Conservation (phyloP, 345 rosid genomes). For the Kandelia obovata region DNA sequence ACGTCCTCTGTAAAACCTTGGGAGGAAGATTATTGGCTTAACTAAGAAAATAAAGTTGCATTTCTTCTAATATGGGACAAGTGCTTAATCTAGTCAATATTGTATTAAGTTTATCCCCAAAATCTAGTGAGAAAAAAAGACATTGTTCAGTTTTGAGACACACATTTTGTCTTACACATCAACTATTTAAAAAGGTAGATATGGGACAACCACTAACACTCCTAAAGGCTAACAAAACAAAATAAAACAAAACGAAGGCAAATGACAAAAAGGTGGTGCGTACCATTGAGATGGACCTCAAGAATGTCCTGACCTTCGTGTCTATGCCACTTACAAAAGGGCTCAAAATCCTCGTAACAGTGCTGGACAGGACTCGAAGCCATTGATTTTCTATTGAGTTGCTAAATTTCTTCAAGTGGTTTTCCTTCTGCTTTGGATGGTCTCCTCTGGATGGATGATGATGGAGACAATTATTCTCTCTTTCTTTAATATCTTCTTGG, state of each 20-base stretch:
- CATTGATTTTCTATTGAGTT: background rate
- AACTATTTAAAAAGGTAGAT: no score
- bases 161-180: no score
- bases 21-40: no score
- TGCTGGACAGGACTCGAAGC: slow-evolving; percentile 6
- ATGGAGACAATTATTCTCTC: slow-evolving; percentile 1
- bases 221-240: background rate
- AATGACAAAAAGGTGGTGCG: slow-evolving; percentile 16
- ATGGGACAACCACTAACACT: no score
- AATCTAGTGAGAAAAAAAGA: no score
- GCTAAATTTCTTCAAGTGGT: background rate
- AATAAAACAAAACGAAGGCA: background rate
- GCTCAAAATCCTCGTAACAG: slow-evolving; percentile 44
- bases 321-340: slow-evolving; percentile 42
- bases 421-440: background rate
- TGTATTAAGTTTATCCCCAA: no score
- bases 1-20: no score
- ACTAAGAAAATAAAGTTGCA: no score
- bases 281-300: slow-evolving; percentile 48
- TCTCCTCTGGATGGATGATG: no score
- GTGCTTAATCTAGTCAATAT: no score
- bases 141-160: no score
- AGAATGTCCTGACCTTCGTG: slow-evolving; percentile 31
- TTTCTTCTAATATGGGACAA: no score
- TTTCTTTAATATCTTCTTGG: background rate